Percentiles rank a stretch among this genome's conserved stretches.
phyloP scores from a whole-genome alignment of 2,329 filamentous ascomycete species.

The Cryphonectria radicalis region DNA sequence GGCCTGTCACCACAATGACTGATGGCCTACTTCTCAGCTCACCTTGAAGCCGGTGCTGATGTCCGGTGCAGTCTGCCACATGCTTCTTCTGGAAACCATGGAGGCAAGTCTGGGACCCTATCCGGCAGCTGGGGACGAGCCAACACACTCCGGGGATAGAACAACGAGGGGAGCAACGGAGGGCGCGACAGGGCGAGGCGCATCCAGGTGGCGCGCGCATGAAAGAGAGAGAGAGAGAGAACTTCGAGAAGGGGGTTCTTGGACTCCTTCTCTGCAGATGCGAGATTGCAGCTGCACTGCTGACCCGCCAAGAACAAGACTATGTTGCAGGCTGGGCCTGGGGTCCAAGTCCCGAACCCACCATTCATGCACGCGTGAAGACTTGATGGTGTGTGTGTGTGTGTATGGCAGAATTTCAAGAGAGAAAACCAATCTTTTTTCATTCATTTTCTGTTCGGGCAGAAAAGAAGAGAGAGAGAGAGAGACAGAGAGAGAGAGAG shows the following conservation, averaged over 20 bases:
- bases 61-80: conserved; percentile 13
- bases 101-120: conserved; percentile 7
- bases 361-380: no score
- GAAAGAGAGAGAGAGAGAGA: background rate
- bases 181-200: background rate
- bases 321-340: background rate
- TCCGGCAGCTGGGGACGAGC: conserved; percentile 11
- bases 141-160: conserved; percentile 5
- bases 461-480: no score
- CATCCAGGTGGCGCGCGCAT: background rate
- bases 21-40: background rate
- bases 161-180: background rate
- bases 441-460: no score
- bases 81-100: conserved; percentile 14
- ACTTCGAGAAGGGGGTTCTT: conserved; percentile 8
- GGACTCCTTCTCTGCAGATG: background rate
- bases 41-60: background rate
- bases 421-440: no score
- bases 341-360: background rate
- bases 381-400: no score
- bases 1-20: background rate
- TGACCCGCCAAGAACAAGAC: background rate
- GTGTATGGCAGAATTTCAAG: no score
- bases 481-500: no score
- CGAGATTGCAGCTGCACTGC: background rate